Percentiles rank a stretch among this genome's conserved stretches.
These are phyloP conservation scores for Fusarium chuoi DNA, from an alignment of 2,329 filamentous ascomycete species.

Conservation along the genomic window DNA sequence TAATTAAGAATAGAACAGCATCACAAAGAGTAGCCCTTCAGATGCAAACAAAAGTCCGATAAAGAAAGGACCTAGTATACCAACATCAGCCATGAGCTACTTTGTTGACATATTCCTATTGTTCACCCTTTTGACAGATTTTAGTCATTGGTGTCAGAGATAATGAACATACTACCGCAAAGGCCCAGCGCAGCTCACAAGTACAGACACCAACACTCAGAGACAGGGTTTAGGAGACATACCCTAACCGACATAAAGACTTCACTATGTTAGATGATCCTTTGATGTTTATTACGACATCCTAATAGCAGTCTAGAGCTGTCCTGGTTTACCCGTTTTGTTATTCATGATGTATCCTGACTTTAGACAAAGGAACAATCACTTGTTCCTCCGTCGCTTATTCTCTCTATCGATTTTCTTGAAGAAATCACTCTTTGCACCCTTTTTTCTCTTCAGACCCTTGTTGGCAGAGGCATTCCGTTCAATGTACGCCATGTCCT, in stretches of 20 bases:
- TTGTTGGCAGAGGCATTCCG: conserved; percentile 67
- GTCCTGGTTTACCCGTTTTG: rapidly evolving
- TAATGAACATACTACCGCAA: too few species aligned
- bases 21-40: neutral
- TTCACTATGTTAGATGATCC: neutral
- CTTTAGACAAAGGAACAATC: rapidly evolving
- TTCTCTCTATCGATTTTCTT: conserved; percentile 56
- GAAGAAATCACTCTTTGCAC: conserved; percentile 47
- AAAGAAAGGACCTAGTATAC: neutral
- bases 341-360: too few species aligned
- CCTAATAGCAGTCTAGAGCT: rapidly evolving
- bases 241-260: too few species aligned
- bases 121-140: neutral
- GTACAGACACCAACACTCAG: neutral
- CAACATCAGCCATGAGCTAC: too few species aligned
- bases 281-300: neutral
- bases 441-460: neutral
- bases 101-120: neutral
- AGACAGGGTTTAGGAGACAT: neutral
- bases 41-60: neutral
- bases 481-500: conserved; percentile 95
- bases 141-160: neutral
- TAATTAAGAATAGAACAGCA: rapidly evolving
- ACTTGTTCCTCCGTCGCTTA: conserved; percentile 1
- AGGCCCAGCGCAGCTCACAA: neutral